Percentiles rank a stretch among this genome's conserved stretches.
These are phyloP conservation scores for Hypoxylon rickii DNA, from an alignment of 495 filamentous ascomycete genomes.

Conservation along the genomic window DNA sequence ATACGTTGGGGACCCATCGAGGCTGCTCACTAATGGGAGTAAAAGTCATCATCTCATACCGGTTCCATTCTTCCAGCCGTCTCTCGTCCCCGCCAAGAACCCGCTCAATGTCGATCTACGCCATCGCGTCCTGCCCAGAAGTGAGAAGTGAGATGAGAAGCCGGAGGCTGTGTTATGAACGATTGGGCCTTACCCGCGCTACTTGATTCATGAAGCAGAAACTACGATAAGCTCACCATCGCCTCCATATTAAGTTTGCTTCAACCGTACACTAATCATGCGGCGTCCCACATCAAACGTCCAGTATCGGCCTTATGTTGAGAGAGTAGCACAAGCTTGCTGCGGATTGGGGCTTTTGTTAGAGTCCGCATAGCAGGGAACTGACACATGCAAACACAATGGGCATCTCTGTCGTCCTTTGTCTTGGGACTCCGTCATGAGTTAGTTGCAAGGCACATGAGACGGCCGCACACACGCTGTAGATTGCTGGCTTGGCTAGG, in stretches of 20 bases:
- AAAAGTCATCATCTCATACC: too few species aligned
- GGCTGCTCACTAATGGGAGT: neutral
- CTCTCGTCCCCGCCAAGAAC: too few species aligned
- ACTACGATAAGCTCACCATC: slow-evolving; percentile 12
- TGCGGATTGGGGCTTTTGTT: neutral
- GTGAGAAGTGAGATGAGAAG: neutral
- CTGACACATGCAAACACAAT: neutral
- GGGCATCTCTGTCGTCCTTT: neutral
- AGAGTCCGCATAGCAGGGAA: neutral
- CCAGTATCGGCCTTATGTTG: slow-evolving; percentile 12
- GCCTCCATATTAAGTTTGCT: slow-evolving; percentile 14
- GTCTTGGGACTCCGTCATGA: neutral
- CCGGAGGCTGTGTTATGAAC: neutral
- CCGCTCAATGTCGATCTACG: slow-evolving; percentile 1
- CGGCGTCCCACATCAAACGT: slow-evolving; percentile 3
- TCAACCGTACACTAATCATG: slow-evolving; percentile 7
- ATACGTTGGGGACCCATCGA: neutral
- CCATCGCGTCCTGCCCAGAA: neutral
- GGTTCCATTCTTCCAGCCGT: too few species aligned
- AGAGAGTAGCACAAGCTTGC: neutral
- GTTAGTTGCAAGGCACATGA: neutral
- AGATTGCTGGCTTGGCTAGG: too few species aligned
- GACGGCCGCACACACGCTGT: neutral
- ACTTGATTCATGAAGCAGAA: slow-evolving; percentile 15
- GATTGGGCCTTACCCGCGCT: neutral